These are phyloP conservation scores for Penicillium pancosmium DNA, from an alignment of 495 filamentous ascomycete genomes.

Conservation along the genomic window DNA sequence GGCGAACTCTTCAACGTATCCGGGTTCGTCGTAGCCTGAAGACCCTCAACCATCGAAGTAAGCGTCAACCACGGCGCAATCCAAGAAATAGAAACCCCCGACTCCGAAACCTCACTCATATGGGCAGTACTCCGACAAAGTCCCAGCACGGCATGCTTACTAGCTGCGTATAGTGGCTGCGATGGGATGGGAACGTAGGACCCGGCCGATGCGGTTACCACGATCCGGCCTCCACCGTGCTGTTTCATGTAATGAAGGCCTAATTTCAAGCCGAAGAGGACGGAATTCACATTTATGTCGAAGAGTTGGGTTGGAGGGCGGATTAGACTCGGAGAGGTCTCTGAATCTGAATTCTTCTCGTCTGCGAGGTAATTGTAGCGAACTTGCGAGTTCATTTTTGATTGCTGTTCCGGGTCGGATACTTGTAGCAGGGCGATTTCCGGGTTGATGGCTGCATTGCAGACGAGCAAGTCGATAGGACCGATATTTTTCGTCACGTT, in stretches of 20 bases:
- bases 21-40: conserved; percentile 7
- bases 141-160: conserved; percentile 25
- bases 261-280: conserved; percentile 25
- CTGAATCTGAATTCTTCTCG: conserved; percentile 2
- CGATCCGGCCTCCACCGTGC: conserved; percentile 19
- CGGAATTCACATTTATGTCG: conserved; percentile 24
- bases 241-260: conserved; percentile 25
- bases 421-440: conserved; percentile 20
- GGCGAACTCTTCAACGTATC: conserved; percentile 19
- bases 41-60: conserved; percentile 25
- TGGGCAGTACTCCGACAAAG: conserved; percentile 23
- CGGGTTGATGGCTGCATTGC: conserved; percentile 27
- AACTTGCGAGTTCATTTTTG: conserved; percentile 18
- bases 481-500: conserved; percentile 18
- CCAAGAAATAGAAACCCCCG: conserved; percentile 25
- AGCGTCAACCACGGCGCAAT: conserved; percentile 26
- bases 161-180: conserved; percentile 26
- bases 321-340: neutral
- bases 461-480: conserved; percentile 20
- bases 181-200: conserved; percentile 27
- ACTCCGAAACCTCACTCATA: conserved; percentile 17
- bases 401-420: conserved; percentile 7
- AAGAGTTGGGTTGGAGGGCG: conserved; percentile 16
- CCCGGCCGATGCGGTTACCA: conserved; percentile 22
- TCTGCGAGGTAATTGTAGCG: conserved; percentile 23